Conservation (phyloP, 179 eudicot species). For the Silene coronaria region DNA sequence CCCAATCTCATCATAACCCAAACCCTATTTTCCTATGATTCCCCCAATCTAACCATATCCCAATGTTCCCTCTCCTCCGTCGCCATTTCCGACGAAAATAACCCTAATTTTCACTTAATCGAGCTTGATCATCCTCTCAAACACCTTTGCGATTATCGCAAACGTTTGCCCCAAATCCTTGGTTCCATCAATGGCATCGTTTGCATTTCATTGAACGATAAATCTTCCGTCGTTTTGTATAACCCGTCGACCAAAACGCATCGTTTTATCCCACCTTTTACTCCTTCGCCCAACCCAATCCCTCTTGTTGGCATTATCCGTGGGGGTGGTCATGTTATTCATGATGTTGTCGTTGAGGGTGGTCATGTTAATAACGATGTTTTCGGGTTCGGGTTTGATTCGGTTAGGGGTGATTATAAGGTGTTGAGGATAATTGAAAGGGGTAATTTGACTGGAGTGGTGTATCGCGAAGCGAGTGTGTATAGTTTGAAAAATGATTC, state of each 20-base stretch:
- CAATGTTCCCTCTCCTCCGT: neutral
- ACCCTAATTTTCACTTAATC: neutral
- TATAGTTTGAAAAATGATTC: too few species aligned
- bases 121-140: constrained; percentile 6
- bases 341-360: too few species aligned
- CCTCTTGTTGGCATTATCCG: too few species aligned
- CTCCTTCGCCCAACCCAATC: neutral
- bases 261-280: neutral
- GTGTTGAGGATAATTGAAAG: neutral
- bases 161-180: neutral
- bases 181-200: constrained; percentile 4
- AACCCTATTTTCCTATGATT: neutral
- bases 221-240: neutral
- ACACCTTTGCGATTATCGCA: neutral
- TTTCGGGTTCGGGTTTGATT: constrained; percentile 10
- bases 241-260: constrained; percentile 15
- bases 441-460: neutral
- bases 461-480: too few species aligned
- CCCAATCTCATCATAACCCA: neutral
- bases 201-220: neutral
- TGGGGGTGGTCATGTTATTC: too few species aligned
- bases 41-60: neutral
- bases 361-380: neutral
- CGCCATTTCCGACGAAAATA: neutral
- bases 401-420: too few species aligned